A percentile compares a stretch with the other conserved stretches of the same genome.
phyloP scores from a whole-genome alignment of 1,139 yeast species.

The Debaryomyces coudertii region DNA sequence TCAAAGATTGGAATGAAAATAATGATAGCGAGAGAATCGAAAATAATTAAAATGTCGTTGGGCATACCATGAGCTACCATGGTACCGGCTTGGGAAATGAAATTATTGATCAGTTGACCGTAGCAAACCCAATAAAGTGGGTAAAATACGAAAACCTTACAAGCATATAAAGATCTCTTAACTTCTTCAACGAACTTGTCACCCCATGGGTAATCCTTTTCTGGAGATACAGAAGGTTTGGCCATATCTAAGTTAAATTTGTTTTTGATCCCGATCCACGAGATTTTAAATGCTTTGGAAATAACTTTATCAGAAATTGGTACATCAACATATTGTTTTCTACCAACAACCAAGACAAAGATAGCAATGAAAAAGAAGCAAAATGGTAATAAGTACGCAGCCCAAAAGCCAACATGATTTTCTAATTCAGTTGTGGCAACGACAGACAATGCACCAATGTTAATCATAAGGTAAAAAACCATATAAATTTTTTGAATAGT shows the following conservation, averaged over 20 bases:
- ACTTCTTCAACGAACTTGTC: slow-evolving; percentile 69
- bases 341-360: slow-evolving; percentile 56
- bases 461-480: slow-evolving; percentile 48
- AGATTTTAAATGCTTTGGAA: slow-evolving; percentile 55
- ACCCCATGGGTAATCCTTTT: slow-evolving; percentile 53
- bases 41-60: slow-evolving; percentile 65
- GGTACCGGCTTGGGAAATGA: slow-evolving; percentile 64
- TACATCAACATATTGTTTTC: slow-evolving; percentile 57
- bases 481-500: slow-evolving; percentile 47
- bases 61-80: slow-evolving; percentile 69
- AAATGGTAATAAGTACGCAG: slow-evolving; percentile 59
- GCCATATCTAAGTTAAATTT: slow-evolving; percentile 57
- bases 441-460: slow-evolving; percentile 44
- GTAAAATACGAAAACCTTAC: slow-evolving; percentile 63
- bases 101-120: slow-evolving; percentile 68
- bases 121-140: slow-evolving; percentile 71
- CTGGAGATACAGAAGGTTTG: slow-evolving; percentile 54
- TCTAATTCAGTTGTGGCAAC: slow-evolving; percentile 48
- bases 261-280: slow-evolving; percentile 49
- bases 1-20: slow-evolving; percentile 65
- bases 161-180: slow-evolving; percentile 57
- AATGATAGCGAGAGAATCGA: slow-evolving; percentile 64
- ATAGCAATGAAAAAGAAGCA: slow-evolving; percentile 68
- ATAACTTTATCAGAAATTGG: slow-evolving; percentile 69
- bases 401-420: slow-evolving; percentile 44